These are phyloP conservation scores for Mycena leptocephala DNA, from an alignment of 768 basidiomycete genomes.

Conservation along the genomic window DNA sequence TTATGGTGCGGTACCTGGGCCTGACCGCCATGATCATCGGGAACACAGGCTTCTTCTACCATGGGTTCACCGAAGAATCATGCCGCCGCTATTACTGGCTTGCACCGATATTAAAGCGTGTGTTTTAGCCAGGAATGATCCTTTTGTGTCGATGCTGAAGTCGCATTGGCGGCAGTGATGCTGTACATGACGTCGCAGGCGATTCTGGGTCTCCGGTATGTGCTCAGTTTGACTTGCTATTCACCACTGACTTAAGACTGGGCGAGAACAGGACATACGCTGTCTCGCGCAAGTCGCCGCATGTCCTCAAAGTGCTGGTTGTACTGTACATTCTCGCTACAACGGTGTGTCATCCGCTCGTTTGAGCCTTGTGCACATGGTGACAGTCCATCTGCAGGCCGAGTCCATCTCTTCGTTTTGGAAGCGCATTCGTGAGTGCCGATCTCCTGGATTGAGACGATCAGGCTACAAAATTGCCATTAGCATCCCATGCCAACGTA, in stretches of 20 bases:
- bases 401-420: no score
- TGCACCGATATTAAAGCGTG: conserved; percentile 25
- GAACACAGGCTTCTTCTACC: no score
- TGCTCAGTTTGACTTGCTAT: no score
- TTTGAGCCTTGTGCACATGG: no score
- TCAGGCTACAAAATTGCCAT: neutral
- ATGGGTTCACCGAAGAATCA: neutral
- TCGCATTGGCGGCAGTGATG: neutral
- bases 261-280: no score
- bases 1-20: no score
- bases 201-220: no score
- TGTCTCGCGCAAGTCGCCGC: conserved; percentile 24
- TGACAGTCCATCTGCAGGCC: no score
- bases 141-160: neutral
- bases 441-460: neutral
- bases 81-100: conserved; percentile 24
- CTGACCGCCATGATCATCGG: no score
- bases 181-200: no score
- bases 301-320: neutral
- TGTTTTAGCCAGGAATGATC: neutral
- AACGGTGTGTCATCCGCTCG: no score
- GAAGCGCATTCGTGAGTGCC: conserved; percentile 17
- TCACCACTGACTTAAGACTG: no score
- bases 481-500: neutral
- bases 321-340: neutral